Conservation (phyloP, 2,329 filamentous ascomycete species). For the Sporothrix dimorphospora region DNA sequence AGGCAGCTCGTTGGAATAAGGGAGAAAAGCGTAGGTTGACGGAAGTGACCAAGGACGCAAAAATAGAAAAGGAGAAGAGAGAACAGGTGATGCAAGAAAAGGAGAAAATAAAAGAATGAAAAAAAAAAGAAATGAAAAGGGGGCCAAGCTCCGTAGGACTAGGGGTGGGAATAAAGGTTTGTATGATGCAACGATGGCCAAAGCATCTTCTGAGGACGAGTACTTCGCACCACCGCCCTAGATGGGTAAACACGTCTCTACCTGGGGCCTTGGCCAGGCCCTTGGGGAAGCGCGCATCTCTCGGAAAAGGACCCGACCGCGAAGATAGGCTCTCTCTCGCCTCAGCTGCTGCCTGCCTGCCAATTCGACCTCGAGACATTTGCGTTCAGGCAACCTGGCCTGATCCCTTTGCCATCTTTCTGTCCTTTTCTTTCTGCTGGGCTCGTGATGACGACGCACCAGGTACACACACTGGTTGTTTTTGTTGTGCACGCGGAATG, state of each 20-base stretch:
- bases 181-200: conserved; percentile 26
- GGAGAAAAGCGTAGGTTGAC: neutral
- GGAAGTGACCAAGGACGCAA: neutral
- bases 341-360: conserved; percentile 26
- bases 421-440: conserved; percentile 10
- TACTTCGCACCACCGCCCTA: conserved; percentile 1
- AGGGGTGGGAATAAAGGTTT: conserved; percentile 21
- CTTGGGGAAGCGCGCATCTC: neutral
- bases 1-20: neutral
- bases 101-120: neutral
- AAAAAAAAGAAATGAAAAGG: conserved; percentile 19
- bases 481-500: conserved; percentile 18
- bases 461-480: neutral
- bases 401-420: neutral
- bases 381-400: conserved; percentile 8
- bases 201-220: conserved; percentile 12
- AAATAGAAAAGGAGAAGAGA: neutral
- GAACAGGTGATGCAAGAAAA: neutral
- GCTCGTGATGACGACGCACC: conserved; percentile 28
- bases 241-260: conserved; percentile 4
- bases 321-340: neutral
- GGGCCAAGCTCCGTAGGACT: conserved; percentile 13
- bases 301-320: neutral
- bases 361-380: neutral
- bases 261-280: neutral